Evolutionary conservation across 176 grass and related monocot species (phyloP), one percentile per base, ranked within the genome.

Genomic region (Juncus effusus): DNA sequence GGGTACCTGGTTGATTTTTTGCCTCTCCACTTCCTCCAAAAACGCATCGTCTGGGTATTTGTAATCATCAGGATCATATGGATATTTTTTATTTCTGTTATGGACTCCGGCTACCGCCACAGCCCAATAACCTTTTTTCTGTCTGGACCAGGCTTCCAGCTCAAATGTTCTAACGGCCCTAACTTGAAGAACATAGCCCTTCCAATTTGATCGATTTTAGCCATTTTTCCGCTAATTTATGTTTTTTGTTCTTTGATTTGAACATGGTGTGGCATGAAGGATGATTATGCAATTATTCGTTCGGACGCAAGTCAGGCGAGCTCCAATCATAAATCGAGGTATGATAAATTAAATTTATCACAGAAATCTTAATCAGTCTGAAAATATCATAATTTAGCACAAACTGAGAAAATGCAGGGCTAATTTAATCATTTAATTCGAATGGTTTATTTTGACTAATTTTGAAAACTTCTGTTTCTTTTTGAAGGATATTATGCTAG

Each of bases 211-310:
- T 9, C 14, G 7, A 0, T 61, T 1, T 57, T 76, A 4, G 40
- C n/a, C 51, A 42, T 6, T n/a, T 28, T 28, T 1, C 51, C 36
- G 11, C 36, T 74, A 74, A 61, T 42, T 9, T 60, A n/a, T 79
- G 19, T 10, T 42, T 57, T 41, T 55, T 40, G 40, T 67, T 40
- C 44, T 68, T 74, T 41, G 16, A n/a, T 75, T 54, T 69, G 42
- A 55, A 97, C 87, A 56, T 97, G 87, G 1, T 97, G 93, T 59
- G 85, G 91, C 54, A 97, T 97, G 84, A 97, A 97, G 85, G 93
- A 97, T 82, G 93, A 97, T 61, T 92, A 89, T 97, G 19, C 88
- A 81, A 19, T 79, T 89, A 35, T 97, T 97, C 49, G 88, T 97
- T 47, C 91, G 93, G 52, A 72, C 78, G 42, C 75, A 83, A 9